These are phyloP conservation scores for Mycosphaerella sp. DNA, from an alignment of 2,329 filamentous ascomycete genomes.

Conservation along the genomic window DNA sequence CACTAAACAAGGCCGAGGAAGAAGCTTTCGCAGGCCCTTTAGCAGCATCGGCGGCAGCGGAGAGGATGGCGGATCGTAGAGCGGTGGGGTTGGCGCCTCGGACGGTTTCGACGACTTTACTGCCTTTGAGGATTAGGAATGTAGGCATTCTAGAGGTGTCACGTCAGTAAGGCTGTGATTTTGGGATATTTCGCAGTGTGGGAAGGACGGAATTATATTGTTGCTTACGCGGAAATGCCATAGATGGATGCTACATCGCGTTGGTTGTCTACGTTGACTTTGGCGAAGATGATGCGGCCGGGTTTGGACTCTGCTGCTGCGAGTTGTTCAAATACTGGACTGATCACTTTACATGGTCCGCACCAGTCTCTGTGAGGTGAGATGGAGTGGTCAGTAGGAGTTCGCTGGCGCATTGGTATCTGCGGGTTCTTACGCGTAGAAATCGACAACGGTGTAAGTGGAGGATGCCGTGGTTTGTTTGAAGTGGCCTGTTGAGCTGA, in stretches of 20 bases:
- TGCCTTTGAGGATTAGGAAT: conserved; percentile 44
- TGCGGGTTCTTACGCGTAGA: conserved; percentile 25
- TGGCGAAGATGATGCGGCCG: conserved; percentile 46
- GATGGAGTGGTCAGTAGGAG: neutral
- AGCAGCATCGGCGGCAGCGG: conserved; percentile 39
- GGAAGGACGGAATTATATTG: neutral
- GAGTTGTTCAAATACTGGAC: conserved; percentile 47
- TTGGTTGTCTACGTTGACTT: conserved; percentile 52
- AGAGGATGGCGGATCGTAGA: conserved; percentile 43
- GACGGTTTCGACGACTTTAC: conserved; percentile 42
- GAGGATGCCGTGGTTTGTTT: conserved; percentile 28
- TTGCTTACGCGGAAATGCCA: conserved; percentile 42
- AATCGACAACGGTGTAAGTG: conserved; percentile 34
- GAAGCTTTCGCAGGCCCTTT: conserved; percentile 33
- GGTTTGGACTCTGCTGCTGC: conserved; percentile 46
- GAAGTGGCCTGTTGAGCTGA: conserved; percentile 32
- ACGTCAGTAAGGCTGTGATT: conserved; percentile 7
- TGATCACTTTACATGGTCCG: conserved; percentile 52
- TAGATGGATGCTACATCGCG: conserved; percentile 46
- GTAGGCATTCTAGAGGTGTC: conserved; percentile 38
- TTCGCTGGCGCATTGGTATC: neutral
- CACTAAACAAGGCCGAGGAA: conserved; percentile 32
- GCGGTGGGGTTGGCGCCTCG: conserved; percentile 46
- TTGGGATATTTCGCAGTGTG: neutral
- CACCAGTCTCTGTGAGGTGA: conserved; percentile 41